phyloP scores from a whole-genome alignment of 2,329 filamentous ascomycete species.

The Stachybotrys chartarum region DNA sequence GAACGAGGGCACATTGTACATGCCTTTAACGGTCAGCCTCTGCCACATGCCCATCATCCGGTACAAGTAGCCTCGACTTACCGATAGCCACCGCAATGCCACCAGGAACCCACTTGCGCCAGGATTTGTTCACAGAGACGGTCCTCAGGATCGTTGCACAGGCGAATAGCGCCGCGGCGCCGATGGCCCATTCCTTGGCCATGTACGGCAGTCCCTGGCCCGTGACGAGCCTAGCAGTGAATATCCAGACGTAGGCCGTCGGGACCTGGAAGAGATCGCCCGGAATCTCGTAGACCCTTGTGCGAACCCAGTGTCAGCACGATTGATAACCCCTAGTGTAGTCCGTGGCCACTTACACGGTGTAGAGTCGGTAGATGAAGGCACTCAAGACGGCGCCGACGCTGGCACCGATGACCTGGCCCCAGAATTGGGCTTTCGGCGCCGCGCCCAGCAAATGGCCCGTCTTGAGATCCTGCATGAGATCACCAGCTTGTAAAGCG shows the following conservation, averaged over 20 bases:
- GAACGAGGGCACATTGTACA: constrained; percentile 97
- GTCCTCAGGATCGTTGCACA: constrained; percentile 64
- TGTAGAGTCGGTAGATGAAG: constrained; percentile 83
- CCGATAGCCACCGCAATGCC: constrained; percentile 94
- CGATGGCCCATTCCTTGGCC: constrained; percentile 72
- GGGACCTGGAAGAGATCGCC: constrained; percentile 89
- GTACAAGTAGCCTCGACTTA: constrained; percentile 23
- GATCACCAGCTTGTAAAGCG: constrained; percentile 87
- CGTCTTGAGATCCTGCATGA: constrained; percentile 96
- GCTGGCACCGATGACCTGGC: constrained; percentile 84
- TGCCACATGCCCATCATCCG: neutral
- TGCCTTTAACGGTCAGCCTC: constrained; percentile 44
- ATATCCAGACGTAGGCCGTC: constrained; percentile 95
- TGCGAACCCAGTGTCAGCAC: constrained; percentile 4
- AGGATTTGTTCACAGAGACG: constrained; percentile 45
- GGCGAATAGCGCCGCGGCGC: constrained; percentile 68
- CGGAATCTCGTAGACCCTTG: constrained; percentile 76
- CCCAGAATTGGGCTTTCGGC: constrained; percentile 93
- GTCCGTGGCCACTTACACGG: constrained; percentile 35
- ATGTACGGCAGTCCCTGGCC: constrained; percentile 80
- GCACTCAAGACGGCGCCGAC: constrained; percentile 82
- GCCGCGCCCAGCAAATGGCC: constrained; percentile 88
- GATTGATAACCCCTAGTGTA: neutral
- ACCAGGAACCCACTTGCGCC: constrained; percentile 75
- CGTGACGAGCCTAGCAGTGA: constrained; percentile 87